phyloP scores from a whole-genome alignment of 495 filamentous ascomycete species.

The Penicillium longicatenatum region DNA sequence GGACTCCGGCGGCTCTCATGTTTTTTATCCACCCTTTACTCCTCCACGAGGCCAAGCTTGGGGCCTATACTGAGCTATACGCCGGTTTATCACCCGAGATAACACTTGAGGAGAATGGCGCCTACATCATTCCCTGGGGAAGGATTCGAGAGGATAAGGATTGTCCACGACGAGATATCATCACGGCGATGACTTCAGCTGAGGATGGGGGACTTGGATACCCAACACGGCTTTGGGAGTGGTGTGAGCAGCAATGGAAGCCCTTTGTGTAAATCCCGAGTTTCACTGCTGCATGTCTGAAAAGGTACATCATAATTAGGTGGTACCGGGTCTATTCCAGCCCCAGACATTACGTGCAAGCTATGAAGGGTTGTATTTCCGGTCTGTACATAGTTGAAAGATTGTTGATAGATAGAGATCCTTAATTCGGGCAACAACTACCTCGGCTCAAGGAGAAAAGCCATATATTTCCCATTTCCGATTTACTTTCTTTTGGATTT shows the following conservation, averaged over 20 bases:
- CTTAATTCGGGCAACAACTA: not conserved
- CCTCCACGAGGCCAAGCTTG: conserved; percentile 27
- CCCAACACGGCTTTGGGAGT: conserved; percentile 37
- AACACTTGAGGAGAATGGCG: conserved; percentile 30
- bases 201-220: conserved; percentile 37
- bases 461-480: conserved; percentile 14
- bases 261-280: conserved; percentile 6
- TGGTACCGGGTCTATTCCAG: no score
- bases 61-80: conserved; percentile 46
- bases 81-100: conserved; percentile 43
- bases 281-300: no score
- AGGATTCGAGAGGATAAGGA: conserved; percentile 25
- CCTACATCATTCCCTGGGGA: conserved; percentile 45
- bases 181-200: conserved; percentile 25
- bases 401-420: no score
- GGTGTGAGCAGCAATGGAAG: conserved; percentile 33
- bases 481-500: conserved; percentile 15
- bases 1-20: conserved; percentile 17
- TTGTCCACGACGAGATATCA: conserved; percentile 27
- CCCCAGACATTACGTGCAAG: no score
- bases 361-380: no score
- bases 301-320: no score
- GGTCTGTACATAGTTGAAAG: no score
- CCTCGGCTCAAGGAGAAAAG: not conserved
- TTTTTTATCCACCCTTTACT: conserved; percentile 27